phyloP scores from a whole-genome alignment of 331 rosid species.

The Spiraea crenata region DNA sequence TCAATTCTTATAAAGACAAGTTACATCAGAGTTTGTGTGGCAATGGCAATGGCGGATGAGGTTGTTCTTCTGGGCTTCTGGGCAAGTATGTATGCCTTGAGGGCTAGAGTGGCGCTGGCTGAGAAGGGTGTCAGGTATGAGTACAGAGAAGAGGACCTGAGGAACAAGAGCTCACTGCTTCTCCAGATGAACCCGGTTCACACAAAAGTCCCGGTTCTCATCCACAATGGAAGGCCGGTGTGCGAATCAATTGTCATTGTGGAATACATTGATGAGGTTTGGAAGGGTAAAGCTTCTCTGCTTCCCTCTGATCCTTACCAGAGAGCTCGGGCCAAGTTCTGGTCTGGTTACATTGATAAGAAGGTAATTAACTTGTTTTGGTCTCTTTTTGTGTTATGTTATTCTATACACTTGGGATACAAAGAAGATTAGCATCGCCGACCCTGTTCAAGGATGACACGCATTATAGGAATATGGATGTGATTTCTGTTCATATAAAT shows the following conservation, averaged over 20 bases:
- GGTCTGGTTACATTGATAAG: constrained; percentile 31
- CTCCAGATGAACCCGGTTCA: constrained; percentile 34
- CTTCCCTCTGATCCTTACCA: constrained; percentile 31
- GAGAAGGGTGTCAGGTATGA: constrained; percentile 29
- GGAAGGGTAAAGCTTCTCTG: constrained; percentile 24
- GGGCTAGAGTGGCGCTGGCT: constrained; percentile 22
- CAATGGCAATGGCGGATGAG: constrained; percentile 26
- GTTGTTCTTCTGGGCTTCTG: constrained; percentile 18
- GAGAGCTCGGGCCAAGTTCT: constrained; percentile 27
- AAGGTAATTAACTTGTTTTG: constrained; percentile 17
- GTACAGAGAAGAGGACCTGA: constrained; percentile 19
- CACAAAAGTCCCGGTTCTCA: constrained; percentile 32
- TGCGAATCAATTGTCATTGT: constrained; percentile 30
- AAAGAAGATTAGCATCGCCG: no score
- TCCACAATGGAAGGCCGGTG: constrained; percentile 27
- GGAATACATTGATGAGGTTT: constrained; percentile 28
- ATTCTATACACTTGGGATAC: no score
- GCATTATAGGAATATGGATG: no score
- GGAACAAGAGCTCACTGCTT: constrained; percentile 28
- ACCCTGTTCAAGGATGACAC: no score
- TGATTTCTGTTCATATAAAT: no score
- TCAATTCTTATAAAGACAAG: no score
- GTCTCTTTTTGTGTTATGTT: no score
- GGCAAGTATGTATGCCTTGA: constrained; percentile 23
- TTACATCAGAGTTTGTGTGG: no score